Evolutionary conservation across 768 basidiomycete genomes (phyloP).

Genomic region (Psilocybe sp.): DNA sequence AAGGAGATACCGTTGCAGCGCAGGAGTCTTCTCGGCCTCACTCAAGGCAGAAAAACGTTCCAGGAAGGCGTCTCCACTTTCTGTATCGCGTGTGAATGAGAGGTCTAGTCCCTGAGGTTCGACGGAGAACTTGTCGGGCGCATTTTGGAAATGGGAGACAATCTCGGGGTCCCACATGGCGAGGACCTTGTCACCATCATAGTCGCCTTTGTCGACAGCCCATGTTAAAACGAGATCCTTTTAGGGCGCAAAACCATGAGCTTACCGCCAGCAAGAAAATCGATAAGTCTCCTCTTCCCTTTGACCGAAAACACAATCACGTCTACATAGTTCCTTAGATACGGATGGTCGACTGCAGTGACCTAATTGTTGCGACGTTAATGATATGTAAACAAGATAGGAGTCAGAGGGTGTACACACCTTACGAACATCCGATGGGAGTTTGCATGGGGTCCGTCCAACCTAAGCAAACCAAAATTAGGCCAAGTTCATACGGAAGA

Average conservation of each 20-base stretch:
- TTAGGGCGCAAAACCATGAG: background rate
- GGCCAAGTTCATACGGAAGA: background rate
- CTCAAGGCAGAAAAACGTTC: slow-evolving; percentile 17
- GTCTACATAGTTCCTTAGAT: slow-evolving; percentile 46
- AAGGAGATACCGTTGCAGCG: slow-evolving; percentile 51
- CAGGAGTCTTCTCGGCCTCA: slow-evolving; percentile 20
- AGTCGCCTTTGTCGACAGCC: slow-evolving; percentile 46
- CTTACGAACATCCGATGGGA: slow-evolving; percentile 65
- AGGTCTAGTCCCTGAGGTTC: slow-evolving; percentile 40
- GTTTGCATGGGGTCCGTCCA: slow-evolving; percentile 63
- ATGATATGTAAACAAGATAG: background rate
- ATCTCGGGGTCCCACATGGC: slow-evolving; percentile 58
- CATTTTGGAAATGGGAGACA: slow-evolving; percentile 51
- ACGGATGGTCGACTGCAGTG: slow-evolving; percentile 50
- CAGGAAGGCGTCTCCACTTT: slow-evolving; percentile 43
- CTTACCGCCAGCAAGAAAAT: slow-evolving; percentile 62
- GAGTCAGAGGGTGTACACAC: slow-evolving; percentile 25
- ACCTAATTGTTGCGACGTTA: slow-evolving; percentile 33
- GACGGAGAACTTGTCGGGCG: slow-evolving; percentile 43
- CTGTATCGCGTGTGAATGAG: slow-evolving; percentile 40
- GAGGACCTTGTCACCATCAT: slow-evolving; percentile 62
- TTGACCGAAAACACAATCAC: slow-evolving; percentile 56
- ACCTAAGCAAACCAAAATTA: slow-evolving; percentile 22
- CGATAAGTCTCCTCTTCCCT: slow-evolving; percentile 52
- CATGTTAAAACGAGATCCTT: background rate